Percentiles rank a stretch among this genome's conserved stretches.
Evolutionary conservation across 148 eudicot genomes (phyloP).

Genomic region (Hydrangea macrophylla): DNA sequence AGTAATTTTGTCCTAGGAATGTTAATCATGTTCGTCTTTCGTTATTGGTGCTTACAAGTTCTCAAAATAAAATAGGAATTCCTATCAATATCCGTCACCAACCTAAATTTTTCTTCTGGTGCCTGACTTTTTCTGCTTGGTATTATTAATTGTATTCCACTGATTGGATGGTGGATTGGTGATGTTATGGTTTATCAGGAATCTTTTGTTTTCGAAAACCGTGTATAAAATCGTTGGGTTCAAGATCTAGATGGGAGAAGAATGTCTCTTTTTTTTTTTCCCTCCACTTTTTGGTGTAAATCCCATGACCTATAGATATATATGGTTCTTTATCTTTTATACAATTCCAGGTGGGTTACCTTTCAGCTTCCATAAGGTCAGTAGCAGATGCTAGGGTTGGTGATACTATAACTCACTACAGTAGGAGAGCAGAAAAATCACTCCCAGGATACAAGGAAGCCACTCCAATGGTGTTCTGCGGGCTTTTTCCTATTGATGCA

Average conservation of each 20-base stretch:
- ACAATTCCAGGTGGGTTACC: constrained; percentile 76
- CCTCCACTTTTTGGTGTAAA: constrained; percentile 4
- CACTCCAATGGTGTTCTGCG: constrained; percentile 99
- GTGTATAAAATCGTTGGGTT: constrained; percentile 2
- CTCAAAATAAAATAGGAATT: not conserved
- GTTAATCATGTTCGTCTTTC: not conserved
- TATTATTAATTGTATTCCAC: not conserved
- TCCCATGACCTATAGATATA: constrained; percentile 4
- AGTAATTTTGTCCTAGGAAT: not conserved
- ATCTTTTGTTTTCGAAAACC: not conserved
- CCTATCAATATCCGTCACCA: not conserved
- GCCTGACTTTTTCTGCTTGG: not conserved
- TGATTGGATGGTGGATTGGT: not conserved
- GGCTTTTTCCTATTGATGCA: constrained; percentile 93
- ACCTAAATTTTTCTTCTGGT: too few species aligned
- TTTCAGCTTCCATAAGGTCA: constrained; percentile 93
- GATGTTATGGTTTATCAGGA: not conserved
- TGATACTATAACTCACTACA: constrained; percentile 82
- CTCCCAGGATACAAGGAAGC: constrained; percentile 94
- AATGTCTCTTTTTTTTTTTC: constrained; percentile 6
- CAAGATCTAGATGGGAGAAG: not conserved
- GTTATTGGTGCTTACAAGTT: not conserved
- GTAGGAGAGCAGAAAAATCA: constrained; percentile 62
- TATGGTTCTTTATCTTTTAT: constrained; percentile 4
- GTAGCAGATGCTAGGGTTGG: constrained; percentile 99